Evolutionary conservation across 2,329 filamentous ascomycete genomes (phyloP).

Genomic region (Paramyrothecium roridum): DNA sequence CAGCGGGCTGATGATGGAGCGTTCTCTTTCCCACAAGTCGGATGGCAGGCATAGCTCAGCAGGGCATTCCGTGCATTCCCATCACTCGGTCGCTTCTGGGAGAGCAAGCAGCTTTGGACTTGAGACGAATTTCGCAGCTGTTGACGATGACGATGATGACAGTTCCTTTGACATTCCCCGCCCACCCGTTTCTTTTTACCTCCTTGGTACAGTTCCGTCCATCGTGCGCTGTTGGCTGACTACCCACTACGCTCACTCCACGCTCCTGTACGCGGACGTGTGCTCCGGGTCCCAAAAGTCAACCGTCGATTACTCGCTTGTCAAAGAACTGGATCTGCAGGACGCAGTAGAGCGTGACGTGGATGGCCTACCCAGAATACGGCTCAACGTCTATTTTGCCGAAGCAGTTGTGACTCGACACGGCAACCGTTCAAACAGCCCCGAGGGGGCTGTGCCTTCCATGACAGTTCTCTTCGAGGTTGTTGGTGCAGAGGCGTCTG

Average conservation of each 20-base stretch:
- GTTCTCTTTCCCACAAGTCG: constrained; percentile 90
- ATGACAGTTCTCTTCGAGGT: constrained; percentile 78
- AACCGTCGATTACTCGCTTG: constrained; percentile 70
- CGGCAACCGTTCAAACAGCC: constrained; percentile 68
- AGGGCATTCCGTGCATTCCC: constrained; percentile 71
- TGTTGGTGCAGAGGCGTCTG: constrained; percentile 42
- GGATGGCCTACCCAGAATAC: constrained; percentile 66
- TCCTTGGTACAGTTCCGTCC: constrained; percentile 84
- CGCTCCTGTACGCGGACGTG: constrained; percentile 84
- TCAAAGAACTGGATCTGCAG: constrained; percentile 70
- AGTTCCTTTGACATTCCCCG: constrained; percentile 70
- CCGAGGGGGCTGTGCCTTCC: constrained; percentile 70
- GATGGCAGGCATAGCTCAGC: constrained; percentile 92
- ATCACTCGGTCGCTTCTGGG: constrained; percentile 70
- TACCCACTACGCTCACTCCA: constrained; percentile 82
- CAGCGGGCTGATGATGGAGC: constrained; percentile 86
- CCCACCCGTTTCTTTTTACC: constrained; percentile 79
- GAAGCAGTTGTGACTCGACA: constrained; percentile 81
- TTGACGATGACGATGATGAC: constrained; percentile 61
- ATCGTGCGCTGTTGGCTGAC: constrained; percentile 97
- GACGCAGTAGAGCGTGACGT: constrained; percentile 64
- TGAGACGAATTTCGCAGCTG: constrained; percentile 64
- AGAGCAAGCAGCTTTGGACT: constrained; percentile 86
- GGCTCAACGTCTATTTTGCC: constrained; percentile 81
- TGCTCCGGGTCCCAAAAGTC: constrained; percentile 92